phyloP scores from a whole-genome alignment of 1,139 yeast species.

The Suhomyces taliae region DNA sequence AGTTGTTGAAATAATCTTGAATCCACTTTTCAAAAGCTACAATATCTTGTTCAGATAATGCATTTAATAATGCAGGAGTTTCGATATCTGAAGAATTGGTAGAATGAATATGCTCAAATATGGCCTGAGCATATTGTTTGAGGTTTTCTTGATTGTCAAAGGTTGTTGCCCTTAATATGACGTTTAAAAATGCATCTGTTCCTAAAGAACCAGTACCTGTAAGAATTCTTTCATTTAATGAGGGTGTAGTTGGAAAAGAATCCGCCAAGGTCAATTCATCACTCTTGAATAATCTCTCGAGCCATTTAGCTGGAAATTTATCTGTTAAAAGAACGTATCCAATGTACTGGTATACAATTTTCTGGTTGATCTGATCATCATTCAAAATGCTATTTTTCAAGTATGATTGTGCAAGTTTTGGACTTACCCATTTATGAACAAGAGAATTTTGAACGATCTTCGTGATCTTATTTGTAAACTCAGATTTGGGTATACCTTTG shows the following conservation, averaged over 20 bases:
- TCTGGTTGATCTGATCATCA: slow-evolving; percentile 4
- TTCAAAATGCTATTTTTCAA: slow-evolving; percentile 1
- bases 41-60: slow-evolving; percentile 2
- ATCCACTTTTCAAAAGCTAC: slow-evolving; percentile 6
- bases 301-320: slow-evolving; percentile 11
- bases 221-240: not conserved
- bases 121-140: slow-evolving; percentile 3
- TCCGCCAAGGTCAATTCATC: not conserved
- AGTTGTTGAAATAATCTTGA: slow-evolving; percentile 2
- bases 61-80: slow-evolving; percentile 3
- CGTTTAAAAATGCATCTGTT: slow-evolving; percentile 3
- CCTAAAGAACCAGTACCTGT: not conserved
- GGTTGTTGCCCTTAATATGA: slow-evolving; percentile 1
- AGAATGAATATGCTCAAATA: slow-evolving; percentile 3
- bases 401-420: not conserved
- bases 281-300: not conserved
- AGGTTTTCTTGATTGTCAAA: slow-evolving; percentile 1
- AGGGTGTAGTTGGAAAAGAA: not conserved
- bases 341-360: slow-evolving; percentile 11
- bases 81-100: not conserved
- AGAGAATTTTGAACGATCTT: slow-evolving; percentile 3
- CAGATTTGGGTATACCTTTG: not conserved
- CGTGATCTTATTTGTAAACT: not conserved
- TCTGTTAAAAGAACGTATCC: slow-evolving; percentile 10
- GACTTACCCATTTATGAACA: slow-evolving; percentile 2